Evolutionary conservation across 208 protist species (phyloP), one percentile per base, ranked within the genome.

Genomic region (Giardia muris): DNA sequence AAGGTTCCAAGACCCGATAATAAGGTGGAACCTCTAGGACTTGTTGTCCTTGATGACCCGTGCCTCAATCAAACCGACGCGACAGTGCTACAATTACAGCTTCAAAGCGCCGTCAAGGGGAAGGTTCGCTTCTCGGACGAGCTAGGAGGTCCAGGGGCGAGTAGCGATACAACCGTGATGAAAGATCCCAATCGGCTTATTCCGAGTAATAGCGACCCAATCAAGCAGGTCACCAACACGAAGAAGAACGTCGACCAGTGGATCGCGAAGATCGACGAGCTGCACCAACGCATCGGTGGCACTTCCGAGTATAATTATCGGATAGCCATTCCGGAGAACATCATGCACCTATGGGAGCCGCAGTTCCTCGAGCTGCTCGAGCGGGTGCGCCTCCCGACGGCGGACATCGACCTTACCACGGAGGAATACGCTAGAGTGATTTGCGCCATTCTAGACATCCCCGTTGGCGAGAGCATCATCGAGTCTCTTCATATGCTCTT

Each of bases 401-500:
- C 87, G 2, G 48, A 47, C 45, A 90, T 90, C 1, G 87, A 90
- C 2, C 43, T 90, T 43, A 43, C 10, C 45, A 2, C 45, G 1
- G 87, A 90, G 48, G 2, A 90, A 47, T 90, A 90, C 45, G 87
- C 87, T 47, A 44, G 45, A 47, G 1, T 90, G 4, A 39, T 22
- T 44, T 90, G 87, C 43, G 1, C 45, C n/a, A 0, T 90, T 47
- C 45, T 90, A 2, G 87, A 90, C 48, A 90, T 90, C 19, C 87
- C 87, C 10, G 87, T 90, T 4, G 1, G 10, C n/a, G 43, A 3
- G 2, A 90, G 45, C n/a, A 2, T 47, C 4, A 90, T 90, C 44
- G 87, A 90, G 44, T 47, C 42, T 90, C 1, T 90, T 2, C 87
- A 90, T n/a, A 90, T 90, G 87, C 45, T 90, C 43, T 90, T 90